phyloP scores from a whole-genome alignment of 1,284 basidiomycete genomes.

The Ganoderma lingzhi region DNA sequence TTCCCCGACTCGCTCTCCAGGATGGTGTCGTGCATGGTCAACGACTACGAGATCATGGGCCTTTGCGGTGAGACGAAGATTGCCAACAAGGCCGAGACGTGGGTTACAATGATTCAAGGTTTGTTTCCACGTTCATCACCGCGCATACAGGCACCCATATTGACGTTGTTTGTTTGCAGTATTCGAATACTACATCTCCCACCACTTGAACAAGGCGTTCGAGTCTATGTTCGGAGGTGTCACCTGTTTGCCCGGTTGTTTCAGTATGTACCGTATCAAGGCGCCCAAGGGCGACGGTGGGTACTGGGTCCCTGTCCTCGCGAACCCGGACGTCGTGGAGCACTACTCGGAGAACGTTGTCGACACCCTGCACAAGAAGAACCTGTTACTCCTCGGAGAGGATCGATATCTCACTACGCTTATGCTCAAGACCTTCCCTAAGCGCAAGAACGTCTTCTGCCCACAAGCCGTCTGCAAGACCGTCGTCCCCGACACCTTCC shows the following conservation, averaged over 20 bases:
- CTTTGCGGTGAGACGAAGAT: constrained; percentile 99
- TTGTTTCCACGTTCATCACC: constrained; percentile 38
- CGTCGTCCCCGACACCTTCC: constrained; percentile 96
- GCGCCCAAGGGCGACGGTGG: constrained; percentile 92
- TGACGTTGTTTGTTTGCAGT: constrained; percentile 57
- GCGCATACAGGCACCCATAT: constrained; percentile 4
- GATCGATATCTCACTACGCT: constrained; percentile 98
- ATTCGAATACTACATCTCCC: constrained; percentile 99
- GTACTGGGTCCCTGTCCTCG: constrained; percentile 98
- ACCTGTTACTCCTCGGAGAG: constrained; percentile 95
- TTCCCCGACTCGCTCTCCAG: constrained; percentile 94
- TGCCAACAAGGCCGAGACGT: constrained; percentile 97
- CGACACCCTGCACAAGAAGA: constrained; percentile 99
- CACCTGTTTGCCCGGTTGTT: constrained; percentile 98
- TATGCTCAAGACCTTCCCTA: constrained; percentile 98
- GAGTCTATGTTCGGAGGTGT: constrained; percentile 99
- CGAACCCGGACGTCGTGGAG: constrained; percentile 96
- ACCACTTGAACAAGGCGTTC: constrained; percentile 98
- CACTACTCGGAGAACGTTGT: constrained; percentile 99
- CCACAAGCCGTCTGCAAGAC: constrained; percentile 99
- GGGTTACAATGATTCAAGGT: constrained; percentile 99
- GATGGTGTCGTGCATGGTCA: constrained; percentile 95
- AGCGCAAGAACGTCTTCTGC: constrained; percentile 98
- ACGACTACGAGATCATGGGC: constrained; percentile 98
- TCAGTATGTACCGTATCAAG: constrained; percentile 99